These are phyloP conservation scores for Pyrenophora seminiperda DNA, from an alignment of 2,329 filamentous ascomycete species.

Conservation along the genomic window DNA sequence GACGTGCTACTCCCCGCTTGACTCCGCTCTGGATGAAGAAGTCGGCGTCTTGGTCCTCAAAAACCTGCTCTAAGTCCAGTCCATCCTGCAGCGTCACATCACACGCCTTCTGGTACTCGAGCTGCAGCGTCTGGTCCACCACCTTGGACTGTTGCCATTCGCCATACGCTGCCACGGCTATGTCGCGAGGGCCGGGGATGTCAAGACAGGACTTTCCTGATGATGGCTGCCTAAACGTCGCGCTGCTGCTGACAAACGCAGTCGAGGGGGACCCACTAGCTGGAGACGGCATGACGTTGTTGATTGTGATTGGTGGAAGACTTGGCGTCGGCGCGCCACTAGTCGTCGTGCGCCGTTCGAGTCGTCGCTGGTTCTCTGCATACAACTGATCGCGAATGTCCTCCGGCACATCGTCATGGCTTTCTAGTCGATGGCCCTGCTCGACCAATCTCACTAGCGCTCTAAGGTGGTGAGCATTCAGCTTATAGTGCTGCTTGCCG, in stretches of 20 bases:
- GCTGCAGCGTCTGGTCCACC: constrained; percentile 13
- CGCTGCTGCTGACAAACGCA: neutral
- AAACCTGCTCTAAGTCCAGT: constrained; percentile 31
- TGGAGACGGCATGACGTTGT: constrained; percentile 27
- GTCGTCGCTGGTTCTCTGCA: constrained; percentile 35
- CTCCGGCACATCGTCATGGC: constrained; percentile 39
- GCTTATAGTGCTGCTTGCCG: constrained; percentile 42
- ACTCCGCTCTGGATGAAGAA: constrained; percentile 41
- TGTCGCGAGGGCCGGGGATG: constrained; percentile 21
- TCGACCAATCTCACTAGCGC: constrained; percentile 35
- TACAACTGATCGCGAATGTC: constrained; percentile 40
- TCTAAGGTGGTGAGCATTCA: constrained; percentile 38
- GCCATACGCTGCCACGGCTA: constrained; percentile 16
- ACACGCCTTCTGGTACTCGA: constrained; percentile 19
- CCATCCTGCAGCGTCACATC: constrained; percentile 10
- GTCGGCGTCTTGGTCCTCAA: constrained; percentile 34
- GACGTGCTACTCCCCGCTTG: constrained; percentile 35
- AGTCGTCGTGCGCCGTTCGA: constrained; percentile 25
- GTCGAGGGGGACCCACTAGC: constrained; percentile 10
- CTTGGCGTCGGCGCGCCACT: constrained; percentile 17
- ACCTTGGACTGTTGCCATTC: constrained; percentile 26
- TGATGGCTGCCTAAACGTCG: neutral
- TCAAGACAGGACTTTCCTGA: constrained; percentile 7
- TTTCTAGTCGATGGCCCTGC: constrained; percentile 26
- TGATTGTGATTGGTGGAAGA: constrained; percentile 39